Evolutionary conservation across 257 asterid genomes (phyloP).

Genomic region (Penstemon davidsonii): DNA sequence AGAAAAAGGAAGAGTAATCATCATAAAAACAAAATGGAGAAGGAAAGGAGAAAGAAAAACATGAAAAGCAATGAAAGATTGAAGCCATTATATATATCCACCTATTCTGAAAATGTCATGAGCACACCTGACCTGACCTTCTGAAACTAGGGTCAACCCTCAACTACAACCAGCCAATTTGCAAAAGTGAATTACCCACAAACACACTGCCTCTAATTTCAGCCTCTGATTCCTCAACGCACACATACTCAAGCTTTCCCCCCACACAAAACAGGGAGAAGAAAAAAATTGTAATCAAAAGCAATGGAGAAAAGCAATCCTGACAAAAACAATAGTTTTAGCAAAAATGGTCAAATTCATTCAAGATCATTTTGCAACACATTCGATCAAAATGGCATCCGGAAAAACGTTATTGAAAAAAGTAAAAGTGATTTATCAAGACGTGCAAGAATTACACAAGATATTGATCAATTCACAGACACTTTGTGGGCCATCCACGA

Average conservation of each 20-base stretch:
- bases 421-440: neutral
- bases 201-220: constrained; percentile 20
- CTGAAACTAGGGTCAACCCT: constrained; percentile 30
- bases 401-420: neutral
- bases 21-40: too few relatives aligned
- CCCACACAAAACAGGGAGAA: neutral
- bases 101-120: too few relatives aligned
- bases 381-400: neutral
- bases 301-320: constrained; percentile 42
- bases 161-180: constrained; percentile 36
- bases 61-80: too few relatives aligned
- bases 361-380: constrained; percentile 7
- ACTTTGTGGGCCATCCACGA: constrained; percentile 37
- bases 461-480: constrained; percentile 48
- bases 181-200: constrained; percentile 15
- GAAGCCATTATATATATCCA: too few relatives aligned
- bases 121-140: neutral
- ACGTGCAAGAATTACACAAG: constrained; percentile 26
- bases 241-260: neutral
- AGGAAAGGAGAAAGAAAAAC: too few relatives aligned
- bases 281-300: neutral
- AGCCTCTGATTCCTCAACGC: constrained; percentile 13
- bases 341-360: constrained; percentile 20
- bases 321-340: constrained; percentile 31
- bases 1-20: too few relatives aligned